A percentile compares a stretch with the other conserved stretches of the same genome.
phyloP scores from a whole-genome alignment of 2,329 filamentous ascomycete genomes.

The Sclerotinia borealis region DNA sequence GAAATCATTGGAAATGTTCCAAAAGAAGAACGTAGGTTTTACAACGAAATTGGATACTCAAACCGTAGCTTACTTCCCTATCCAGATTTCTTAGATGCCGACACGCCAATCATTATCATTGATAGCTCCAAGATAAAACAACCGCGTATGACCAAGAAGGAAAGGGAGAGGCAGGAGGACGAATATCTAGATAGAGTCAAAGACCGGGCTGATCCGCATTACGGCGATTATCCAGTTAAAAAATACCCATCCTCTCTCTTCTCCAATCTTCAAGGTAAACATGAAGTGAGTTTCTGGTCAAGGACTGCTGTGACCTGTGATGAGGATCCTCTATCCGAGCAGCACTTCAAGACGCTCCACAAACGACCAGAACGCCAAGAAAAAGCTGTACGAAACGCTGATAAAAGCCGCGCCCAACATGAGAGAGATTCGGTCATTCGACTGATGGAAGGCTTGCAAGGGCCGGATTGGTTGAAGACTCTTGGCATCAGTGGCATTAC shows the following conservation, averaged over 20 bases:
- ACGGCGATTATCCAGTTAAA: slow-evolving; percentile 39
- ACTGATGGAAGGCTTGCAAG: slow-evolving; percentile 73
- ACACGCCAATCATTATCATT: slow-evolving; percentile 67
- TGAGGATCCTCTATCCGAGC: slow-evolving; percentile 52
- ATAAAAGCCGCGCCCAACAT: slow-evolving; percentile 60
- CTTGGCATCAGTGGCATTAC: slow-evolving; percentile 81
- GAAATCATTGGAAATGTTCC: slow-evolving; percentile 80
- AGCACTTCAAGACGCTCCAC: slow-evolving; percentile 48
- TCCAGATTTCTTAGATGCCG: slow-evolving; percentile 64
- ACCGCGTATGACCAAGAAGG: slow-evolving; percentile 16
- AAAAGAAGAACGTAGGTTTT: slow-evolving; percentile 65
- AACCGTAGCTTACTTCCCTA: slow-evolving; percentile 18
- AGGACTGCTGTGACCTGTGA: slow-evolving; percentile 33
- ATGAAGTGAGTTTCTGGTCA: slow-evolving; percentile 51
- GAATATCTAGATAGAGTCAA: too few relatives aligned
- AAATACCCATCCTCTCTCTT: slow-evolving; percentile 52
- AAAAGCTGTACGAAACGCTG: slow-evolving; percentile 56
- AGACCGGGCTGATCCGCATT: too few relatives aligned
- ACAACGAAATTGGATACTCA: slow-evolving; percentile 18
- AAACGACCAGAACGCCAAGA: slow-evolving; percentile 55
- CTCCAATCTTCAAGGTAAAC: slow-evolving; percentile 49
- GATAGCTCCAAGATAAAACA: slow-evolving; percentile 42
- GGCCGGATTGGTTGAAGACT: slow-evolving; percentile 85
- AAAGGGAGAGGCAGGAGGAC: too few relatives aligned
- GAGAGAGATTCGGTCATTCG: slow-evolving; percentile 60